Percentiles rank a stretch among this genome's conserved stretches.
These are phyloP conservation scores for Neoascochyta sp. DNA, from an alignment of 2,329 filamentous ascomycete genomes.

Conservation along the genomic window DNA sequence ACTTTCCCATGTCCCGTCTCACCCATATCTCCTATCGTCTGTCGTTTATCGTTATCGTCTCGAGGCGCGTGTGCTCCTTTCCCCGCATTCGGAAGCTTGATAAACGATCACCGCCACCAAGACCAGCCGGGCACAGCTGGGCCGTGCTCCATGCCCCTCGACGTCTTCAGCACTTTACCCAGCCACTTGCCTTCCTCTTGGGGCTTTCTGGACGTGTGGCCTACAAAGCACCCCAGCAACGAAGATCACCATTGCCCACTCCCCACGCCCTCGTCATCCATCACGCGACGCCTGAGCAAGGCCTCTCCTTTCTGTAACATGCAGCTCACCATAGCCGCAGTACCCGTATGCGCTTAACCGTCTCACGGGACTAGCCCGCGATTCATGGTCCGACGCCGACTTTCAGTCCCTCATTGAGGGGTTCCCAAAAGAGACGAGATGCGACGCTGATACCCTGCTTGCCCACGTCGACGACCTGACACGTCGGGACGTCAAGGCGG, in stretches of 20 bases:
- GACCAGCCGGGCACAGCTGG: slow-evolving; percentile 19
- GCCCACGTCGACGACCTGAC: slow-evolving; percentile 69
- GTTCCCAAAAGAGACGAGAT: slow-evolving; percentile 63
- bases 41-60: slow-evolving; percentile 12
- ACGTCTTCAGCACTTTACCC: slow-evolving; percentile 7
- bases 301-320: slow-evolving; percentile 12
- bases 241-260: too few species aligned
- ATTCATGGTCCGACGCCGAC: slow-evolving; percentile 62
- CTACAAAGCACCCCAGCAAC: too few species aligned
- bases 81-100: slow-evolving; percentile 29
- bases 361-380: slow-evolving; percentile 60
- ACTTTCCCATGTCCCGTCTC: slow-evolving; percentile 4
- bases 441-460: slow-evolving; percentile 57
- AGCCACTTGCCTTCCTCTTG: slow-evolving; percentile 27
- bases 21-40: neutral
- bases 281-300: slow-evolving; percentile 28
- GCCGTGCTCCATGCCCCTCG: slow-evolving; percentile 18
- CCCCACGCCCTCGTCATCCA: slow-evolving; percentile 18
- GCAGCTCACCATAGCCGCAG: slow-evolving; percentile 47
- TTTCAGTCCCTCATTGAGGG: slow-evolving; percentile 67
- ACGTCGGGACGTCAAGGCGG: slow-evolving; percentile 66
- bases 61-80: slow-evolving; percentile 21
- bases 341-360: slow-evolving; percentile 72
- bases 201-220: too few species aligned
- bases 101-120: slow-evolving; percentile 23